Evolutionary conservation across 768 basidiomycete genomes (phyloP).

Genomic region (Boletus vinaceobasis): DNA sequence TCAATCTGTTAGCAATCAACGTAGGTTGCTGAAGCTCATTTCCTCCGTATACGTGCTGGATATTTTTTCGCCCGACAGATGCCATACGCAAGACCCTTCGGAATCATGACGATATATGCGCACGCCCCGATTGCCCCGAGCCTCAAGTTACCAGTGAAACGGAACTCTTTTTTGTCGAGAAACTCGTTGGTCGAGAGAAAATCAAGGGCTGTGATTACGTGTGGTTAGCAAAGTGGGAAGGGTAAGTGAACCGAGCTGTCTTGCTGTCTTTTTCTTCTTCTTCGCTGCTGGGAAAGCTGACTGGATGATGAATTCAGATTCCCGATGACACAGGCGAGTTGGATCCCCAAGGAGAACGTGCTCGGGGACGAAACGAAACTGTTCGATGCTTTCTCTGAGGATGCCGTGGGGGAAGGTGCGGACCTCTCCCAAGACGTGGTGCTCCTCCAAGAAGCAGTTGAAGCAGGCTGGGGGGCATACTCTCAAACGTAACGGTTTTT

Average conservation of each 20-base stretch:
- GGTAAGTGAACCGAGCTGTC: slow-evolving; percentile 14
- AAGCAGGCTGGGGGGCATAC: slow-evolving; percentile 14
- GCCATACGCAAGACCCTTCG: slow-evolving; percentile 11
- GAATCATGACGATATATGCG: slow-evolving; percentile 13
- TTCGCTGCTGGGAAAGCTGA: neutral
- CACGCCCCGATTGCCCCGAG: slow-evolving; percentile 26
- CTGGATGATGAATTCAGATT: slow-evolving; percentile 11
- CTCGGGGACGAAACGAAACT: slow-evolving; percentile 15
- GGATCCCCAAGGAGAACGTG: slow-evolving; percentile 31
- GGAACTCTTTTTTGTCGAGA: slow-evolving; percentile 25
- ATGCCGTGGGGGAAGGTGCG: slow-evolving; percentile 16
- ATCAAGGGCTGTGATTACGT: slow-evolving; percentile 10
- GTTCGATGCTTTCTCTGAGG: slow-evolving; percentile 14
- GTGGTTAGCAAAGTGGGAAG: slow-evolving; percentile 35
- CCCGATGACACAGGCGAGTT: slow-evolving; percentile 26
- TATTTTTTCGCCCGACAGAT: slow-evolving; percentile 3
- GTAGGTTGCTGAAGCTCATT: neutral
- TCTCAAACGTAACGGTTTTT: neutral
- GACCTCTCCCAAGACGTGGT: slow-evolving; percentile 16
- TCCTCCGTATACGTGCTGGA: neutral
- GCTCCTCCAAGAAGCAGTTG: slow-evolving; percentile 23
- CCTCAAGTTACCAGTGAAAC: neutral
- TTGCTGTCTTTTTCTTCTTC: neutral
- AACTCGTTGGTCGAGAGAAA: slow-evolving; percentile 26
- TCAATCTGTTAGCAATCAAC: slow-evolving; percentile 5